Evolutionary conservation across 192 early-diverging fungal species (phyloP), one percentile per base, ranked within the genome.

Genomic region (Coemansia sp.): DNA sequence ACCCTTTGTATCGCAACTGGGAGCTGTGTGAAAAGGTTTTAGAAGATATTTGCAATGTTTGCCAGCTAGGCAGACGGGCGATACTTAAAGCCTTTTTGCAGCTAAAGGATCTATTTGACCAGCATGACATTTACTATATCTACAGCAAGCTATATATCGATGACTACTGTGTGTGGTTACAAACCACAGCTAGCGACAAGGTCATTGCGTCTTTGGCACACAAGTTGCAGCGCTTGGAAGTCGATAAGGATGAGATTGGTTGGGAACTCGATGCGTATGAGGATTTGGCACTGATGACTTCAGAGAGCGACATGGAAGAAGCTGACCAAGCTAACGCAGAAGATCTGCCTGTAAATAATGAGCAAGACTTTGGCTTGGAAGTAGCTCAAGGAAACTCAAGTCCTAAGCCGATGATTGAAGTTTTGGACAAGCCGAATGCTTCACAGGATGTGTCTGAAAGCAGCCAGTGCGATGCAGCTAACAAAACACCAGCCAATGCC

Each of bases 101-200:
- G 10, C 65, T 92, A 62, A 91, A 93, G 66, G 66, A 82, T 5
- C 54, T 94, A 26, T 80, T 97, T 67, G 88, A 92, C 47, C 80
- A 84, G 60, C 88, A 99, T 52, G 94, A 99, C 55, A 62, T 84
- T 0, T 91, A 88, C 63, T 95, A 93, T 62, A 67, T 96, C 6
- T 89, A 96, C 52, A 85, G 89, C 64, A 87, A 91, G 71, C 70
- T 96, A 15, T 96, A 78, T 67, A 34, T 99, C 14, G 93, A 93
- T 64, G 94, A 99, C 66, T 99, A 99, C 69, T 97, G 94, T 70
- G 81, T 91, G 16, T 99, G 96, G 96, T 79, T 94, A 39, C 93
- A 94, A 56, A 81, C 61, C 2, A 11, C 75, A 40, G 80, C 89
- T 55, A 88, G 84, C 51, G 93, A 95, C 21, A 82, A 83, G 45